These are phyloP conservation scores for Hemileccinum impolitum DNA, from an alignment of 768 basidiomycete species.

Conservation along the genomic window DNA sequence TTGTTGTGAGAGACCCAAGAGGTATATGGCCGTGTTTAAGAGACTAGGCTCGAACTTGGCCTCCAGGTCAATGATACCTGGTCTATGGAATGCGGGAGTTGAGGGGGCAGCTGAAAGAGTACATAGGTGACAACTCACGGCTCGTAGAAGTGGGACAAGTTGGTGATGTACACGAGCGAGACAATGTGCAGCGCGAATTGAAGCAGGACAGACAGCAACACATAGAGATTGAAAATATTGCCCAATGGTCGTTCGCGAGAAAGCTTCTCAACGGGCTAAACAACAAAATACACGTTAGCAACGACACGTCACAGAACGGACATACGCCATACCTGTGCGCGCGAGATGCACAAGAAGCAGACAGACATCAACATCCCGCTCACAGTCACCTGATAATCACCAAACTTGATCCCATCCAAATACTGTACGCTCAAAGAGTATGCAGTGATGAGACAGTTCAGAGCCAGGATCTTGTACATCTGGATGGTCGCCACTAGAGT, in stretches of 20 bases:
- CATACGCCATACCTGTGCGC: conserved; percentile 73
- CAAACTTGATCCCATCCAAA: conserved; percentile 98
- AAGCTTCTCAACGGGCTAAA: conserved; percentile 96
- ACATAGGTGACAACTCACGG: conserved; percentile 47
- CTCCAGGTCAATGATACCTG: conserved; percentile 84
- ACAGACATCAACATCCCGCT: conserved; percentile 94
- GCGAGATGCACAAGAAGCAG: conserved; percentile 97
- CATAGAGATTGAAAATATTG: conserved; percentile 97
- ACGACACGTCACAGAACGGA: background rate
- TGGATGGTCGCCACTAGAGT: conserved; percentile 98
- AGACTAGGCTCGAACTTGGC: conserved; percentile 95
- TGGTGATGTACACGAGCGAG: conserved; percentile 90
- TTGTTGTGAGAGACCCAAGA: conserved; percentile 93
- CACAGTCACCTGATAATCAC: conserved; percentile 97
- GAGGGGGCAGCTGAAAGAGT: background rate
- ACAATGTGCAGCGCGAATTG: conserved; percentile 95
- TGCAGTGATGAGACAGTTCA: conserved; percentile 98
- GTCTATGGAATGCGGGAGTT: conserved; percentile 34
- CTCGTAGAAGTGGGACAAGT: conserved; percentile 73
- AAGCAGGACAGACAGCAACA: conserved; percentile 83
- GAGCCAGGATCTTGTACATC: conserved; percentile 99
- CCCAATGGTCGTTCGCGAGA: conserved; percentile 90
- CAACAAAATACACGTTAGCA: conserved; percentile 22
- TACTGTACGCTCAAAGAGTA: conserved; percentile 97
- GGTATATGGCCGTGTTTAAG: conserved; percentile 95